Evolutionary conservation across 2,329 filamentous ascomycete genomes (phyloP), one percentile per base, ranked within the genome.

Genomic region (Aspergillus glaucus): DNA sequence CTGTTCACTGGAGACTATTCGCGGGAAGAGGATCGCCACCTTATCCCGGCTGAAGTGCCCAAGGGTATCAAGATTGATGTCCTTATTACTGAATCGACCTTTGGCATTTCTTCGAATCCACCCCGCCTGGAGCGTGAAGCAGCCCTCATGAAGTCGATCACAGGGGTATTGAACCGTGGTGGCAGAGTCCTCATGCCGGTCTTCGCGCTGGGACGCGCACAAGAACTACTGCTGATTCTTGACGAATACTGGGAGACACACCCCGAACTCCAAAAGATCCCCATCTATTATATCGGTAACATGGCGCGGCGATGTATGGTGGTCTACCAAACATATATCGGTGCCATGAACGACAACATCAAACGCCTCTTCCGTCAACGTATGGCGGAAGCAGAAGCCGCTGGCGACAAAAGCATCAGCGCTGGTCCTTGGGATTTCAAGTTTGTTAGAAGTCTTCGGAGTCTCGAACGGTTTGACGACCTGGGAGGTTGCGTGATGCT

Each of bases 331-430:
- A 98, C 93, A 1, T 98, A 97, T 62, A 89, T 97, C 44, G 89
- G 91, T 44, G 90, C 91, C 48, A 98, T 98, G 93, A 98, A 98
- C 66, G 92, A 97, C 63, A 97, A 96, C 62, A 97, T 98, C 75
- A 96, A 95, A 68, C 82, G 88, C 9, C 80, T 95, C n/a, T 96
- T 96, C 70, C 80, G 87, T 46, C 90, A 94, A 68, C 84, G 89
- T 43, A 94, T 95, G 82, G 89, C 88, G 3, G 89, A 95, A 66
- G 88, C 89, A 8, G 88, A 95, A 66, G 85, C 86, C 0, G 84
- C 83, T 30, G 87, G 88, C 7, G 87, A 90, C 56, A 91, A 87
- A 62, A 91, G 88, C 32, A 63, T 72, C 41, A 74, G 65, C 47
- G 71, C 69, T 17, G 87, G 87, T 0, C 93, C 93, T 0, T 98